Evolutionary conservation across 2,329 filamentous ascomycete species (phyloP), one percentile per base, ranked within the genome.

Genomic region (Colletotrichum orbiculare): DNA sequence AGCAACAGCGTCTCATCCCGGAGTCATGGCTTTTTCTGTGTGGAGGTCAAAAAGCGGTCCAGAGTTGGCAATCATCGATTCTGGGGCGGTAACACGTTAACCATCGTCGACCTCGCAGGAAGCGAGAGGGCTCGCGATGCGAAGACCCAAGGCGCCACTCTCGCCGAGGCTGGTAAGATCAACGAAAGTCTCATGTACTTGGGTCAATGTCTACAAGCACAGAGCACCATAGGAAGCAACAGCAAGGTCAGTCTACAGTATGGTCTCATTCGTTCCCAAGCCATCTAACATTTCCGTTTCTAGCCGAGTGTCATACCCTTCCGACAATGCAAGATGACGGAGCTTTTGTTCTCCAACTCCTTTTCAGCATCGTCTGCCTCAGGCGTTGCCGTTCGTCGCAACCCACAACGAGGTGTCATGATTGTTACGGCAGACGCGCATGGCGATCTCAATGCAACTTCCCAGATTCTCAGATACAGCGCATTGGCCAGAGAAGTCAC

Each of bases 181-280:
- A 99, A 99, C 73, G 94, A 97, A 77, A 97, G 93, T 73, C 81
- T 99, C 74, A 99, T 99, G 96, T 98, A 97, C 75, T 85, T 99
- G 1, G 96, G 96, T 0, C 96, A 98, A 74, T 99, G 96, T 75
- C 85, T 99, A 71, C 95, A 98, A 75, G 95, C 97, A 85, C 95
- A 97, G 76, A 94, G 91, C 65, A 93, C 95, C 71, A 85, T 89
- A 38, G 89, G 90, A 47, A 89, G 84, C 68, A 89, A 89, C 11
- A 88, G 85, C 74, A 95, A 93, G 86, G 91, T 92, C 82, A 50
- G 76, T 72, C 48, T 11, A 17, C 17, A 43, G 38, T 7, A 37
- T n/a, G 38, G 43, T 8, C 13, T 34, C 34, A 13, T 45, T 47
- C n/a, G 17, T 34, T 6, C 13, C n/a, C 25, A 25, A 53, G 8